These are phyloP conservation scores for Elymus sibiricus DNA, from an alignment of 176 grass and related monocot genomes.

Conservation along the genomic window DNA sequence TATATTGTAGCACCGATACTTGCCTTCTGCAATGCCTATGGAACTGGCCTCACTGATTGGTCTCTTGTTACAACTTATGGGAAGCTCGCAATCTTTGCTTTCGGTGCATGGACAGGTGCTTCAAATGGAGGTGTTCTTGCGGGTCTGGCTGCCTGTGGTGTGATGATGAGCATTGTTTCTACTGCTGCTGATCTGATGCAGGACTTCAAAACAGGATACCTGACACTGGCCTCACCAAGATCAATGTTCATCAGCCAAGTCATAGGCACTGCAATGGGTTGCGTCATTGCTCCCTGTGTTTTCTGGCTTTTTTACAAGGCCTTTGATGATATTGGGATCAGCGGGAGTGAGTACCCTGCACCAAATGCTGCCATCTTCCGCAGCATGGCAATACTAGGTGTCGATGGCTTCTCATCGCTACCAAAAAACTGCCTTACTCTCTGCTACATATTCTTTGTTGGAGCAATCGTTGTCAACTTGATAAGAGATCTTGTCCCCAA, in stretches of 20 bases:
- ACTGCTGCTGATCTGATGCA: conserved; percentile 35
- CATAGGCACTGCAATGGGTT: conserved; percentile 31
- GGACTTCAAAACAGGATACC: conserved; percentile 34
- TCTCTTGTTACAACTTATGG: conserved; percentile 31
- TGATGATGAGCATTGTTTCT: conserved; percentile 34
- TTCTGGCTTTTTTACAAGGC: conserved; percentile 39
- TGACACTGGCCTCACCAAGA: conserved; percentile 29
- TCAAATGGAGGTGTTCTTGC: conserved; percentile 31
- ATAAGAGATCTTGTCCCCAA: conserved; percentile 29
- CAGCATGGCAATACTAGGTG: conserved; percentile 18
- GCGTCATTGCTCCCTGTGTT: conserved; percentile 29
- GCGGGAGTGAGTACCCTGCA: conserved; percentile 12
- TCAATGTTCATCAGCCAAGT: conserved; percentile 41
- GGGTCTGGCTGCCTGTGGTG: conserved; percentile 24
- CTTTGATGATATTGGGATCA: conserved; percentile 17
- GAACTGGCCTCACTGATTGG: conserved; percentile 35
- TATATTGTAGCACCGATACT: conserved; percentile 26
- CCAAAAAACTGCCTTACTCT: conserved; percentile 29
- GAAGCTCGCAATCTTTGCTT: conserved; percentile 28
- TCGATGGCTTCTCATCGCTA: conserved; percentile 28
- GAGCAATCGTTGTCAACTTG: conserved; percentile 17
- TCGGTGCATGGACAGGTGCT: conserved; percentile 20
- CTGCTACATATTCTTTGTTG: conserved; percentile 2
- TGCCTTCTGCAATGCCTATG: conserved; percentile 39
- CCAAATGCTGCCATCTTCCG: conserved; percentile 30